Evolutionary conservation across 805 yeast species (phyloP), one percentile per base, ranked within the genome.

Genomic region (Saccharomyces mikatae): DNA sequence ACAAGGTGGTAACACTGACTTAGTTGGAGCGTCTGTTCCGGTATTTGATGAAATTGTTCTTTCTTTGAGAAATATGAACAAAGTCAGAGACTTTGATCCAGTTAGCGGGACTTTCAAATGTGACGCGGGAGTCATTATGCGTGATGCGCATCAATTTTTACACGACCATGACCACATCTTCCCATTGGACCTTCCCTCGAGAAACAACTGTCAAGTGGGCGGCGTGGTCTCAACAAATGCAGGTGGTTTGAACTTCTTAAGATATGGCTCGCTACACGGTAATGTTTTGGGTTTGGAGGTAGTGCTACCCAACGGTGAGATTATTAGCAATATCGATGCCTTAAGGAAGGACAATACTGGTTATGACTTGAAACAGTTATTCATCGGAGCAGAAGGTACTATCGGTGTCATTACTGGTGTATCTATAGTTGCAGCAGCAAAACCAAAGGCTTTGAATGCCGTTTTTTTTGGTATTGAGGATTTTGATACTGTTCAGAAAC

Each of bases 201-300:
- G 89, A 73, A 96, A 96, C 28, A 87, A 94, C 5, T 89, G 96
- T 69, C 92, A 86, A 61, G 82, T 89, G 57, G 96, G 96, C 58
- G 96, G 96, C 57, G 86, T 82, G 55, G 89, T 87, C 50, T 92
- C 96, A 22, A 87, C 96, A 22, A 89, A 89, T 66, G 96, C 96
- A 6, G 96, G 96, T 62, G 96, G 96, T 1, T 77, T 89, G 61
- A 76, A 96, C 64, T 76, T 89, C 53, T 73, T 89, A 56, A 77
- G 94, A 62, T 89, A 87, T 68, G 96, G 96, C 4, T 86, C 92
- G 4, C 78, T 89, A 59, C 96, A 89, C 64, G 96, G 96, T 5
- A 74, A 88, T 22, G 94, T 89, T 0, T 74, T 89, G 51, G 96
- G 96, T 1, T 73, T 89, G 53, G 96, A 89, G 71, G 95, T 81